Base-by-base conservation (phyloP, 495 filamentous ascomycete species). In the Penicillium pancosmium region DNA sequence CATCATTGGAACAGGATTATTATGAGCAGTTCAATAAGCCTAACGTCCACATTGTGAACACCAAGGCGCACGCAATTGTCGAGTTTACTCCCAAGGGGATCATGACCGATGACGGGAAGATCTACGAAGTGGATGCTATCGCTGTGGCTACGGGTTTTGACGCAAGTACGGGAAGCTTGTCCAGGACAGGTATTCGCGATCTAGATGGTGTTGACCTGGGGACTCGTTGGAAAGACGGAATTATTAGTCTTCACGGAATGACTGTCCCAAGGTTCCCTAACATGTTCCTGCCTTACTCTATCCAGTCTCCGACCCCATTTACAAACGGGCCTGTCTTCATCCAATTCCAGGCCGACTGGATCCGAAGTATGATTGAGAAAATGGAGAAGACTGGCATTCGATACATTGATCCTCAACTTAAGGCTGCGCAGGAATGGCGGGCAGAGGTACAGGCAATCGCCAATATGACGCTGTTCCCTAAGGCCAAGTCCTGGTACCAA, bases 61-160 rank as follows among this genome's bases (percentile, higher is more conserved):
- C 81, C 55, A 73, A 77, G 2, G 40, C 64, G 0, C 82, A 82
- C 56, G 74, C 79, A 0, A 82, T 88, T 38, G 67, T 62, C 1
- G 73, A 73, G 15, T 71, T 88, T 25, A 70, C 62, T 2, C 48
- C 41, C 11, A 69, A 70, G 0, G 82, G 83, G 1, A 73, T 85
- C 47, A 59, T 71, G 36, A 74, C 73, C 1, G 63, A 65, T 1
- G 76, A 81, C 54, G 78, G 73, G 8, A 66, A 66, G 10, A 38
- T 71, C 33, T 62, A 72, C 40, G 77, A 84, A 55, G 66, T 83
- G 47, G 84, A 86, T 63, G 53, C 79, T 10, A 75, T 86, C 55
- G 77, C 77, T 25, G 57, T 83, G 18, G 83, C 83, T 2, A 85
- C 82, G 1, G 84, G 84, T 0, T 86, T 82, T 65, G 82, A 86